phyloP scores from a whole-genome alignment of 148 eudicot species.

The Rhododendron ovatum region DNA sequence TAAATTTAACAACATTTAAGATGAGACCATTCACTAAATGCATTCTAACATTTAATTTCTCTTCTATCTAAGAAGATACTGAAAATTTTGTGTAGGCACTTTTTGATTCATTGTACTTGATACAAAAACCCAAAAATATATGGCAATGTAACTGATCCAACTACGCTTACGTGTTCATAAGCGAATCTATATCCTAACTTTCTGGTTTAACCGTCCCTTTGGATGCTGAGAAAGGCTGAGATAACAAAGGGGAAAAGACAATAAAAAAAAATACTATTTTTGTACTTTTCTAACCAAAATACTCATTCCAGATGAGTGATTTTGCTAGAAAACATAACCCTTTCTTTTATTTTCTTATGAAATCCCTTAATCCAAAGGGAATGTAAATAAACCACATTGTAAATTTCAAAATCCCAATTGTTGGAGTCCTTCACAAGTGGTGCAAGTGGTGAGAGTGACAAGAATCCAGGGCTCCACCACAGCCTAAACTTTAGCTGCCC shows the following conservation, averaged over 20 bases:
- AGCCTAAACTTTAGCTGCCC: background rate
- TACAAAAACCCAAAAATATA: background rate
- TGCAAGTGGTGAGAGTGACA: background rate
- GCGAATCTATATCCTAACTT: background rate
- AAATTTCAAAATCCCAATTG: background rate
- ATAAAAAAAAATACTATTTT: too few relatives aligned
- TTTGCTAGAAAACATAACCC: background rate
- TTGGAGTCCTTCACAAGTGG: background rate
- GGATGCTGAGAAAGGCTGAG: too few relatives aligned
- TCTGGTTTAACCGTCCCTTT: background rate
- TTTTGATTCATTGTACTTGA: background rate
- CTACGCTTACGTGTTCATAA: background rate
- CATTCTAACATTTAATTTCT: background rate
- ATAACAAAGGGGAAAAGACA: too few relatives aligned
- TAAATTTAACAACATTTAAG: background rate
- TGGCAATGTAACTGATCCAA: background rate
- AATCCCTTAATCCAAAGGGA: too few relatives aligned
- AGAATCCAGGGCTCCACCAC: background rate
- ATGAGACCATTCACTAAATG: background rate
- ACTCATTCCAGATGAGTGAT: too few relatives aligned
- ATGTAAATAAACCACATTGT: background rate
- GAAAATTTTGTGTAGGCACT: too few relatives aligned
- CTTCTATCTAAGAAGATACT: background rate
- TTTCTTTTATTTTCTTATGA: too few relatives aligned
- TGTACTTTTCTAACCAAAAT: too few relatives aligned